Evolutionary conservation across 2,329 filamentous ascomycete species (phyloP).

Genomic region (Diaporthe amygdali): DNA sequence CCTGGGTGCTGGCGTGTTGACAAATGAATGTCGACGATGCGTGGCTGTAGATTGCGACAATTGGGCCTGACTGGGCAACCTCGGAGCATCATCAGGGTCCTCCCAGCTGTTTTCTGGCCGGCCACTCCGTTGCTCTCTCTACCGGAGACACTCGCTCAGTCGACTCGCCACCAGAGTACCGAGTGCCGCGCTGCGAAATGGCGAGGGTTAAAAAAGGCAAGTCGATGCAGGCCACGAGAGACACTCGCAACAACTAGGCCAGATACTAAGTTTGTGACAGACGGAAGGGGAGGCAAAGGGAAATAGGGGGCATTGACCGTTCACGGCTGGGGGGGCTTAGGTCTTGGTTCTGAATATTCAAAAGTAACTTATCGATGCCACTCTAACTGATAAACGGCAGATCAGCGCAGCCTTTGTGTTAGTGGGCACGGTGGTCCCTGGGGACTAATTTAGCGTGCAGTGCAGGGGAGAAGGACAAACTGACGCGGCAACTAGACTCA

Average conservation of each 20-base stretch:
- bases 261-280: background rate
- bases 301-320: constrained; percentile 7
- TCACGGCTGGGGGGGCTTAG: background rate
- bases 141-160: background rate
- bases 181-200: background rate
- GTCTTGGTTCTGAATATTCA: background rate
- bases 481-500: constrained; percentile 17
- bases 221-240: background rate
- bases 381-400: constrained; percentile 9
- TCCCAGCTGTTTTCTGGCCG: background rate
- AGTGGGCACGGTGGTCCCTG: background rate
- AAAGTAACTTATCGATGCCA: background rate
- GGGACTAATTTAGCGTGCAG: background rate
- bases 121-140: background rate
- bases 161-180: background rate
- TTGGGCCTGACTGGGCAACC: background rate
- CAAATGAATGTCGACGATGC: background rate
- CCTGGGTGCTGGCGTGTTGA: background rate
- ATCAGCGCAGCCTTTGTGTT: background rate
- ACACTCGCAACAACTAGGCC: background rate
- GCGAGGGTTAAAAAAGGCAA: background rate
- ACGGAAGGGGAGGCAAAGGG: background rate
- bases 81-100: background rate
- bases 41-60: background rate
- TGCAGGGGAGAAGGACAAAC: constrained; percentile 1